Base-by-base conservation (phyloP, 106 monocot genomes). In the Apostasia shenzhenica region DNA sequence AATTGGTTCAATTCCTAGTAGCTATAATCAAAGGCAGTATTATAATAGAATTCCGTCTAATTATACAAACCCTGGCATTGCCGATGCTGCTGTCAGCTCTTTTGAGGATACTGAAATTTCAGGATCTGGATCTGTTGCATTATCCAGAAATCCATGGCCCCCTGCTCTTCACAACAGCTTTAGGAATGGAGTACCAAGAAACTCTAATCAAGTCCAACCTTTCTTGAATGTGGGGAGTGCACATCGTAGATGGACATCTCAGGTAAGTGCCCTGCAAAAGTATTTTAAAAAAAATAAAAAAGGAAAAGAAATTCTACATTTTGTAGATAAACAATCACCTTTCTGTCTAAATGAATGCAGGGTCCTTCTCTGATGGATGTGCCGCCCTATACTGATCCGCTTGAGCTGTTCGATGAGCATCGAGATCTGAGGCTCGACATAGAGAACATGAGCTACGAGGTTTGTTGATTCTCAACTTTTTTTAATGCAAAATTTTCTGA, bases 361-460 rank as follows among this genome's bases (percentile, higher is more conserved):
- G 69, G 41, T 66, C 8, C 75, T 12, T 57, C 37, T 12, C 26
- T 75, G 60, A 65, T 73, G 41, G 59, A 79, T 46, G 64, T 6
- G 42, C 61, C 70, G 11, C 46, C 63, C 41, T 74, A 53, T 50
- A 81, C 71, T 54, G 75, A 72, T 42, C 55, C 78, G 11, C 43
- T 60, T 6, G 71, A 70, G 38, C 59, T 74, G 60, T 63, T 65
- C 61, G 84, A 88, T 70, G 73, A 84, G 69, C 74, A 88, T 55
- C 73, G 71, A 6, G 82, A 77, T 45, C 74, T 88, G 81, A 76
- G 88, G 51, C 82, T 88, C 40, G 88, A 88, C 71, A 75, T 88
- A 46, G 84, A 88, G 57, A 81, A 75, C 71, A 84, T 88, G 88
- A 80, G 71, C 72, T 88, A 88, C 54, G 88, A 88, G 88, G 88